phyloP scores from a whole-genome alignment of 2,329 filamentous ascomycete species.

The Neofusicoccum cordaticola region DNA sequence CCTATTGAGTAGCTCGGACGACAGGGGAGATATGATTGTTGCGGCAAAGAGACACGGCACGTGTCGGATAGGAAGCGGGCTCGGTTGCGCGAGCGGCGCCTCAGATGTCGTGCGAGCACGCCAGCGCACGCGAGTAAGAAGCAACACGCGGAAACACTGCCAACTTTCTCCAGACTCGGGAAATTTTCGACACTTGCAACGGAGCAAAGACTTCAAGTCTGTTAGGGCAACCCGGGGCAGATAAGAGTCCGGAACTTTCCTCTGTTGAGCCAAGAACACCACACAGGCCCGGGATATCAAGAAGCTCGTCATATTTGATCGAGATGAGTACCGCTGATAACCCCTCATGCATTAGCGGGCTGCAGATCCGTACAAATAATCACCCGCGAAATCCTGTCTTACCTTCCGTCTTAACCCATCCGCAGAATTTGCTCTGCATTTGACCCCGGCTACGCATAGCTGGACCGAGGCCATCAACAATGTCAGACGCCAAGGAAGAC shows the following conservation, averaged over 20 bases:
- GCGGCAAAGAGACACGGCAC: background rate
- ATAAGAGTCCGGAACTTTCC: background rate
- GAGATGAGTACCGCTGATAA: background rate
- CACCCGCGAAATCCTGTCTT: background rate
- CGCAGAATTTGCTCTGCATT: background rate
- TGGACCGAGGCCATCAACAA: background rate
- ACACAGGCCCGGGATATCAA: background rate
- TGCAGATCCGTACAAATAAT: background rate
- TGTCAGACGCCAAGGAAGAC: background rate
- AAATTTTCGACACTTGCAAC: background rate
- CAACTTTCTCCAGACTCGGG: background rate
- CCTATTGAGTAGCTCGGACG: background rate
- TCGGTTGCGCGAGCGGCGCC: constrained; percentile 10
- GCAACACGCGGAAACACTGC: background rate
- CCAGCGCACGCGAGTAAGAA: constrained; percentile 15
- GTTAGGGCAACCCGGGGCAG: background rate
- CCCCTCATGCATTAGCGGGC: background rate
- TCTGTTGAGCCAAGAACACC: background rate
- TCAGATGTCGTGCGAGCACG: constrained; percentile 18
- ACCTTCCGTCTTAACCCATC: background rate
- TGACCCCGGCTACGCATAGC: background rate
- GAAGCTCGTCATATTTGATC: constrained; percentile 3
- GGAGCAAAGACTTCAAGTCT: background rate
- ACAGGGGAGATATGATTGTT: background rate
- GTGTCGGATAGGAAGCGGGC: background rate